Evolutionary conservation across 306 rosid genomes (phyloP).

Genomic region (Rubus parviflorus): DNA sequence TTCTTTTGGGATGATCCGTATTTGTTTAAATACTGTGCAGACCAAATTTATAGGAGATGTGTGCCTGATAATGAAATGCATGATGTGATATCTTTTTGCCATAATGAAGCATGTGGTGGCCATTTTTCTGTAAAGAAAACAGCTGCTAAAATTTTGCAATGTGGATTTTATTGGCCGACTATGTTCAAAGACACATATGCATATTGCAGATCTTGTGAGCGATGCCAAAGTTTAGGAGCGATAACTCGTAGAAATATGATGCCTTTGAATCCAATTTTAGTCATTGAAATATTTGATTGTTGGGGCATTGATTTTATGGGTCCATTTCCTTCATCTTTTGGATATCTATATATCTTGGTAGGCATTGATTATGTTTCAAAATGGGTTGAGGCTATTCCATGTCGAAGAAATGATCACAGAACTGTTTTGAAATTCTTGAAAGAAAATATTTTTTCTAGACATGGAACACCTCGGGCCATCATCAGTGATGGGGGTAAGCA

Average conservation of each 20-base stretch:
- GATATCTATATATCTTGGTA: not conserved
- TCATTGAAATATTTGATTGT: not conserved
- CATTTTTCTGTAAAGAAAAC: not conserved
- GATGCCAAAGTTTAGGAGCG: too few relatives aligned
- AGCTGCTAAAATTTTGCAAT: not conserved
- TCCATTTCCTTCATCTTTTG: not conserved
- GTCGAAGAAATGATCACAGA: not conserved
- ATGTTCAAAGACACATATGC: too few relatives aligned
- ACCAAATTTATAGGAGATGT: not conserved
- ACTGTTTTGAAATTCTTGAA: not conserved
- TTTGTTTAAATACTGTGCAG: not conserved
- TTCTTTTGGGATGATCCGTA: constrained; percentile 12
- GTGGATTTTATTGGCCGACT: too few relatives aligned
- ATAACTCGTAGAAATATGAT: not conserved
- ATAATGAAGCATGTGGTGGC: not conserved
- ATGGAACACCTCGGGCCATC: not conserved
- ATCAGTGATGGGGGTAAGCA: not conserved
- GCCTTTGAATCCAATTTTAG: not conserved
- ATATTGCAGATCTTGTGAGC: too few relatives aligned
- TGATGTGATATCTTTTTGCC: not conserved
- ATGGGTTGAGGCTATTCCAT: not conserved
- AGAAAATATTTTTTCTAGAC: not conserved
- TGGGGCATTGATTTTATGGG: constrained; percentile 5
- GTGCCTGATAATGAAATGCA: not conserved
- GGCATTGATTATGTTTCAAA: not conserved